Base-by-base conservation (phyloP, 2,329 filamentous ascomycete species). In the Talaromyces sp. region DNA sequence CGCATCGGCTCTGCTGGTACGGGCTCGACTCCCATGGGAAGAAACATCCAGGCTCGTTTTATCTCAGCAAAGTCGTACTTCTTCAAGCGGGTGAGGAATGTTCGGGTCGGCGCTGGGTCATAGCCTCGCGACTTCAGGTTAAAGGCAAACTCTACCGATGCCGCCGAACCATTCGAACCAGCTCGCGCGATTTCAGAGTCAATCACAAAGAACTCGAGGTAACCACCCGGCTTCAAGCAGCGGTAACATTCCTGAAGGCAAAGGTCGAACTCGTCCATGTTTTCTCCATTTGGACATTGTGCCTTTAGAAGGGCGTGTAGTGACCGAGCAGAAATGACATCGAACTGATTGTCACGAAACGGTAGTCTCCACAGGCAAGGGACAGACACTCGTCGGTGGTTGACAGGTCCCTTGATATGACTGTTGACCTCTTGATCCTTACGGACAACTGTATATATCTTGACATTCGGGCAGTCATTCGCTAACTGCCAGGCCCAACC, bases 401-500 rank as follows among this genome's bases (percentile, higher is more conserved):
- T 99, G 35, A 85, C 77, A 1, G 95, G 95, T 1, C 92, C 93
- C 27, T 89, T 88, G 66, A 95, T 86, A 68, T 89, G 89, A 62
- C 84, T 85, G 73, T 90, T 90, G 68, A 87, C 86, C 31, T 87
- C 78, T 71, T 91, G 88, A 41, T 86, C 84, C 75, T 89, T 89
- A 64, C 88, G 91, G 41, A 89, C 89, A 58, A 93, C 91, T 0
- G 93, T 97, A 78, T 93, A 96, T 58, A 97, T 86, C 72, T 91
- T 92, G 60, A 90, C 84, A 72, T 91, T 88, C 19, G 90, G 91
- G 74, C 93, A 95, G 72, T 93, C 89, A 55, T 90, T 82, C 0
- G 95, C 92, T 61, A 91, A 89, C 71, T 95, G 88, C 95, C 95
- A 99, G 24, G 90, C 93, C 95, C 95, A 99, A 75, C 96, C 92